Percentiles rank a stretch among this genome's conserved stretches.
phyloP scores from a whole-genome alignment of 345 rosid species.

The Brassica cretica region DNA sequence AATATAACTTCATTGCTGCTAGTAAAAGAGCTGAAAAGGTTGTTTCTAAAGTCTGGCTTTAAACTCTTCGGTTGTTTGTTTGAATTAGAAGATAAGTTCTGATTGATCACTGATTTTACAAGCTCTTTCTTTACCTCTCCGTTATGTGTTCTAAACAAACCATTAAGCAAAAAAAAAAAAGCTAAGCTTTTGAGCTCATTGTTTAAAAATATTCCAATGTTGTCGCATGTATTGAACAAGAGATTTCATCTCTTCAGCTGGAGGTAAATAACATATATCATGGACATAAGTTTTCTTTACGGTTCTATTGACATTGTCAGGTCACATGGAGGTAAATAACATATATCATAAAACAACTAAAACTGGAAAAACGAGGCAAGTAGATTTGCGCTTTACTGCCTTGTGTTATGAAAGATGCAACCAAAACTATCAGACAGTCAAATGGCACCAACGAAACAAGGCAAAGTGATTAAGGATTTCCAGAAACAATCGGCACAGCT shows the following conservation, averaged over 20 bases:
- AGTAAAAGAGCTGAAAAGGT: too few species aligned
- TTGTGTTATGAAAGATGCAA: not conserved
- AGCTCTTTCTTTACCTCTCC: not conserved
- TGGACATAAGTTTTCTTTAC: not conserved
- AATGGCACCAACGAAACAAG: slow-evolving; percentile 93
- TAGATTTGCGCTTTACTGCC: not conserved
- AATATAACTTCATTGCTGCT: too few species aligned
- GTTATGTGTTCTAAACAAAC: too few species aligned
- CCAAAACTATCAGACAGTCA: slow-evolving; percentile 8
- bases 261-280: slow-evolving; percentile 53
- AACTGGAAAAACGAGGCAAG: slow-evolving; percentile 84
- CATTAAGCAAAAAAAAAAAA: too few species aligned
- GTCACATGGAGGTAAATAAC: slow-evolving; percentile 1
- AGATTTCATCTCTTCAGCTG: slow-evolving; percentile 89
- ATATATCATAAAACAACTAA: slow-evolving; percentile 63
- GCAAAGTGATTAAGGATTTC: slow-evolving; percentile 84
- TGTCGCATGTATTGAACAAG: slow-evolving; percentile 73
- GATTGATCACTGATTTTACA: not conserved
- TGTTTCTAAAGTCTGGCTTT: too few species aligned
- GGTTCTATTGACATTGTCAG: not conserved
- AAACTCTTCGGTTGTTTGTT: too few species aligned
- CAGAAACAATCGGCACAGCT: slow-evolving; percentile 90
- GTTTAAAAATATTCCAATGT: too few species aligned
- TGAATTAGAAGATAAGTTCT: not conserved
- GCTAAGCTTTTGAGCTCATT: too few species aligned